Evolutionary conservation across 225 moss, liverwort and hornwort species (phyloP), one percentile per base, ranked within the genome.

Genomic region (Sphagnum contortum): DNA sequence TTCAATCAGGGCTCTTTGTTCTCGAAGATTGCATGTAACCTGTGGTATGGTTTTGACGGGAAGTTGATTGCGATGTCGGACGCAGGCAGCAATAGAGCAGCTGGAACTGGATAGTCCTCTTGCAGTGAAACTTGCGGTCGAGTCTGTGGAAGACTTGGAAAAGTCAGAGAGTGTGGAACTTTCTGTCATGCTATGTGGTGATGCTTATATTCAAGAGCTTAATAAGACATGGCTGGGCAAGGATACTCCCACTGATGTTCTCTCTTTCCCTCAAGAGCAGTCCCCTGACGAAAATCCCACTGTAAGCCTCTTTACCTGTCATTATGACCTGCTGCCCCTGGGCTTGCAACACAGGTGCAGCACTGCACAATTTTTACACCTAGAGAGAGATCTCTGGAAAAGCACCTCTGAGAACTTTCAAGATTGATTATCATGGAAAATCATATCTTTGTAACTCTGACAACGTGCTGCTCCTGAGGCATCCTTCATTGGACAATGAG

Each of bases 241-340:
- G 58, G 93, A 93, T 47, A 71, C 74, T 57, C 69, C 91, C 44
- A 98, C 96, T 12, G 93, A 98, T 70, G 92, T 98, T 64, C 72
- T 98, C 47, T 89, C 93, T 12, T 93, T 93, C 49, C 90, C 96
- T 6, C 96, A 90, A 72, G 81, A 89, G 64, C 87, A 91, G 66
- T 77, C 77, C 48, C 79, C 84, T 58, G 92, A 87, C 58, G 61
- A 79, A 10, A 71, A 77, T 47, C 78, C 93, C n/a, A 70, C 81
- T 63, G 87, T 79, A 78, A 73, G 78, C 71, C 3, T 61, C 3
- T 7, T 9, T 7, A 6, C 2, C 2, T 47, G 9, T 10, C 49
- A 47, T 48, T 5, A 58, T 6, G n/a, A 29, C 29, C 29, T 29
- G 29, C 29, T 29, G 29, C 29, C 29, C 29, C 29, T 29, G 29